Percentiles rank a stretch among this genome's conserved stretches.
Conservation (phyloP, 208 protist species). For the Acanthamoeba triangularis region DNA sequence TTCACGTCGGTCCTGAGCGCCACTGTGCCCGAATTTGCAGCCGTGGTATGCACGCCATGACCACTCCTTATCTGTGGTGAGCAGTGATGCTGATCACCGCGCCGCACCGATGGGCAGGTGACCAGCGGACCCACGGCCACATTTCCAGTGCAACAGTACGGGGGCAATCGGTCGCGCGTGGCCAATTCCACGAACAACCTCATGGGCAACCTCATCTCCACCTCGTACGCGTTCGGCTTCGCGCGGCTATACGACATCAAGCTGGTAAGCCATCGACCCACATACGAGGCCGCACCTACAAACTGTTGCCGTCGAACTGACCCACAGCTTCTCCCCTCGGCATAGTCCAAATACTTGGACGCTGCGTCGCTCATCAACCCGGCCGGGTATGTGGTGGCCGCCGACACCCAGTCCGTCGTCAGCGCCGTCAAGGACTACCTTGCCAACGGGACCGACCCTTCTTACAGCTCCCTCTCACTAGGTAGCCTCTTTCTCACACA, state of each 20-base stretch:
- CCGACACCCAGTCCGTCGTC: background rate
- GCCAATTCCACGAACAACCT: background rate
- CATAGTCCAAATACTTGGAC: background rate
- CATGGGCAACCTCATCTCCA: background rate
- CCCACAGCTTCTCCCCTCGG: background rate
- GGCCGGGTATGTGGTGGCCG: background rate
- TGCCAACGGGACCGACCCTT: background rate
- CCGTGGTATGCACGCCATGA: background rate
- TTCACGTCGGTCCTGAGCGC: constrained; percentile 5
- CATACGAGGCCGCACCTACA: background rate
- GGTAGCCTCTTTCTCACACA: background rate
- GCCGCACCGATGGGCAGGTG: background rate
- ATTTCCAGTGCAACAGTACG: background rate
- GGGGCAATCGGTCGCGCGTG: background rate
- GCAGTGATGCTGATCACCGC: background rate
- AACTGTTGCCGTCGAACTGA: background rate
- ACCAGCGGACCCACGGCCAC: background rate
- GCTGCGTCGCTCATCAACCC: constrained; percentile 2
- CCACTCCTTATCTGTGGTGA: background rate
- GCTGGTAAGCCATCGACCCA: background rate
- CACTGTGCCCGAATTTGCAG: background rate
- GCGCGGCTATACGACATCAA: background rate
- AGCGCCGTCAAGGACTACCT: constrained; percentile 6
- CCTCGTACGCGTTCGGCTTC: background rate
- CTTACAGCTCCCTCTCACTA: no score